Evolutionary conservation across 192 early-diverging fungal genomes (phyloP).

Genomic region (Rhizophagus clarus): DNA sequence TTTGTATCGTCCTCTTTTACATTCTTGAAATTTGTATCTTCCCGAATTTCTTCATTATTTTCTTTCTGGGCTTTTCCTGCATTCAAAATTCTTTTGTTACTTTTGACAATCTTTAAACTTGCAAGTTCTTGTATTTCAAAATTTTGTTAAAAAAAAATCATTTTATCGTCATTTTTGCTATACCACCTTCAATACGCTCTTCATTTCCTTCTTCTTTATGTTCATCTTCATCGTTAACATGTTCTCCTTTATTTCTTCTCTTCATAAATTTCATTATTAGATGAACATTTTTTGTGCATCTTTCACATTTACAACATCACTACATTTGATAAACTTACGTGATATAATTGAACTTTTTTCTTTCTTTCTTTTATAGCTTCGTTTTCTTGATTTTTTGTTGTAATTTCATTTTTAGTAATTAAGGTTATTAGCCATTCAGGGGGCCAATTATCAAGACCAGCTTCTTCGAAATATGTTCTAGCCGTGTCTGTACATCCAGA

Average conservation of each 20-base stretch:
- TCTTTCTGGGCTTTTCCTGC: too few relatives aligned
- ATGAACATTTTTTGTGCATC: neutral
- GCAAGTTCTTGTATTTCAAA: neutral
- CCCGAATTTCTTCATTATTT: too few relatives aligned
- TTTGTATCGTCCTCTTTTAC: too few relatives aligned
- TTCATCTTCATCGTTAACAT: neutral
- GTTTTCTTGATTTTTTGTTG: neutral
- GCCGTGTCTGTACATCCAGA: neutral
- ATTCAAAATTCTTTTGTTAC: too few relatives aligned
- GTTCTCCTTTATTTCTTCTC: neutral
- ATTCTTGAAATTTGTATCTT: too few relatives aligned
- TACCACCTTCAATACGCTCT: neutral
- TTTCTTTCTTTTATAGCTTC: too few relatives aligned
- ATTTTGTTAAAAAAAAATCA: neutral
- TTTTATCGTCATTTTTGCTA: neutral
- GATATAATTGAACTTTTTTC: neutral
- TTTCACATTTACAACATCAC: neutral
- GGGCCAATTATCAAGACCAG: neutral
- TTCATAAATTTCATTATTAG: neutral
- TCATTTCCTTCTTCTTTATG: neutral
- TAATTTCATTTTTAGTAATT: neutral
- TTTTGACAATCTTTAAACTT: neutral
- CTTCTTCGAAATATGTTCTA: constrained; percentile 4
- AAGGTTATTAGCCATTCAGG: neutral
- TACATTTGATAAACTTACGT: neutral